A percentile compares a stretch with the other conserved stretches of the same genome.
phyloP scores from a whole-genome alignment of 73 alveolate species.

The Tetrahymena malaccensis region DNA sequence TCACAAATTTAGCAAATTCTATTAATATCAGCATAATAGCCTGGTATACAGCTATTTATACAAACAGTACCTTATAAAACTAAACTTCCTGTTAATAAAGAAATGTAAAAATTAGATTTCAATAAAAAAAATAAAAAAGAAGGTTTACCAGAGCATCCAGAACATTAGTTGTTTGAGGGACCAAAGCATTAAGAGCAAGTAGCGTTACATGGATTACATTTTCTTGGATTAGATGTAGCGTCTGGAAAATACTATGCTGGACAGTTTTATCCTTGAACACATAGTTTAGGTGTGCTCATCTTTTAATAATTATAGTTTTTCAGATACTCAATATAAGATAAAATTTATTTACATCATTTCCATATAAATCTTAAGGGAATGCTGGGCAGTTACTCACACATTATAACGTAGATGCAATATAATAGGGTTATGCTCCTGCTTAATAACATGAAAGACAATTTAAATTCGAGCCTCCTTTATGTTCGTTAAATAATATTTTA shows the following conservation, averaged over 20 bases:
- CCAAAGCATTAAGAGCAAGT: not conserved
- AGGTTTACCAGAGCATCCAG: not conserved
- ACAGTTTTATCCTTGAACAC: not conserved
- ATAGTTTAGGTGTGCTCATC: not conserved
- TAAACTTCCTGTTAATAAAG: not conserved
- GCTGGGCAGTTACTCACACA: not conserved
- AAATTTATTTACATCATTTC: not conserved
- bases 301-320: not conserved
- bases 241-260: not conserved
- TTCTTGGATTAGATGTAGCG: not conserved
- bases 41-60: not conserved
- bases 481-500: too few species aligned
- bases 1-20: not conserved
- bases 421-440: not conserved
- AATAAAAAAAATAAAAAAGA: not conserved
- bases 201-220: not conserved
- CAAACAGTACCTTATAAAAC: not conserved
- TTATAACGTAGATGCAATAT: not conserved
- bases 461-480: not conserved
- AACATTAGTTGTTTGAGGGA: not conserved
- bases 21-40: not conserved
- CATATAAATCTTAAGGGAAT: not conserved
- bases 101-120: not conserved
- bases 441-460: not conserved
- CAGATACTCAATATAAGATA: not conserved